A percentile compares a stretch with the other conserved stretches of the same genome.
Evolutionary conservation across 192 early-diverging fungal species (phyloP).

Genomic region (Podila epigama): DNA sequence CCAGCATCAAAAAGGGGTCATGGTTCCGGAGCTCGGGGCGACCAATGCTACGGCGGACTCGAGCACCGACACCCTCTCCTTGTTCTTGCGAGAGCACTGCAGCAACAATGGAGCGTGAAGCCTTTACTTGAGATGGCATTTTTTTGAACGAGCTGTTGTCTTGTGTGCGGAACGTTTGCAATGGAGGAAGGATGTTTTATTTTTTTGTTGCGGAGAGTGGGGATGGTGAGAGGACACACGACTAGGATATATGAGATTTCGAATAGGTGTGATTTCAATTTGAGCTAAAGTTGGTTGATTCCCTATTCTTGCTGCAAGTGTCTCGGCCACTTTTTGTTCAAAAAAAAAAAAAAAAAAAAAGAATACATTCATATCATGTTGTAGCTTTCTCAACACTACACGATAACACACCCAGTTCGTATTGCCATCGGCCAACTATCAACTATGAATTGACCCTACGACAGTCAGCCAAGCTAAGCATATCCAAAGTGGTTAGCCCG

Average conservation of each 20-base stretch:
- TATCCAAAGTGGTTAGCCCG: constrained; percentile 19
- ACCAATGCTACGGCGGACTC: constrained; percentile 80
- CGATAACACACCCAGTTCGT: not conserved
- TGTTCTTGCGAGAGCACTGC: constrained; percentile 28
- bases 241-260: not conserved
- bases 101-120: not conserved
- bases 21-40: constrained; percentile 44
- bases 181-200: not conserved
- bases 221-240: not conserved
- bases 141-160: not conserved
- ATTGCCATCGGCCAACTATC: too few species aligned
- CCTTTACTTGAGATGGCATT: not conserved
- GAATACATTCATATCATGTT: too few species aligned
- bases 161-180: not conserved
- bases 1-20: constrained; percentile 43
- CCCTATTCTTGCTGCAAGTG: too few species aligned
- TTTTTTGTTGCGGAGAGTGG: not conserved
- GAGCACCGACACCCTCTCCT: constrained; percentile 82
- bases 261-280: not conserved
- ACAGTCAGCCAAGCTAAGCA: constrained; percentile 24
- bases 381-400: not conserved
- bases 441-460: too few species aligned
- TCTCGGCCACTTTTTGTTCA: too few species aligned
- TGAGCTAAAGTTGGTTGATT: too few species aligned
- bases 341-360: too few species aligned